Percentiles rank a stretch among this genome's conserved stretches.
These are phyloP conservation scores for Tulasnella sp. DNA, from an alignment of 768 basidiomycete species.

Conservation along the genomic window DNA sequence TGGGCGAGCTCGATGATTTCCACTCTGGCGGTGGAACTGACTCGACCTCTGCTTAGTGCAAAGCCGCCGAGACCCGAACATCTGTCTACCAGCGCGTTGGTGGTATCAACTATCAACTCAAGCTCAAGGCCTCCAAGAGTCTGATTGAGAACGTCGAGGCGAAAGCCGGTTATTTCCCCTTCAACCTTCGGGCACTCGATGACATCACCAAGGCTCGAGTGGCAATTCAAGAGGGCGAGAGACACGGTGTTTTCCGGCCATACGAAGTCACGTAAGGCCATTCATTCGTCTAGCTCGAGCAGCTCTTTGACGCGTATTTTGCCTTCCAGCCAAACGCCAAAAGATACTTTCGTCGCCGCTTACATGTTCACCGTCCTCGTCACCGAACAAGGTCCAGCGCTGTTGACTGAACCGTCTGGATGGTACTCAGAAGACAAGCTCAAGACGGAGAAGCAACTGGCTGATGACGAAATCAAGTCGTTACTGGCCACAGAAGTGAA, in stretches of 20 bases:
- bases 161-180: slow-evolving; percentile 97
- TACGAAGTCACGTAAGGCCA: slow-evolving; percentile 76
- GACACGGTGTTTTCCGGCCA: slow-evolving; percentile 90
- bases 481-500: slow-evolving; percentile 61
- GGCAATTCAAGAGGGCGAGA: slow-evolving; percentile 94
- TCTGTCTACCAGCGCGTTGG: slow-evolving; percentile 91
- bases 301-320: not conserved
- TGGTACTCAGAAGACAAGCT: slow-evolving; percentile 95
- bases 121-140: slow-evolving; percentile 96
- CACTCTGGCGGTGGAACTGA: slow-evolving; percentile 7
- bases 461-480: slow-evolving; percentile 84
- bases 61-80: slow-evolving; percentile 85
- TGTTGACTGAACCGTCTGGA: slow-evolving; percentile 83
- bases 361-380: slow-evolving; percentile 98
- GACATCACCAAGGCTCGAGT: slow-evolving; percentile 96
- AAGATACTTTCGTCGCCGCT: slow-evolving; percentile 84
- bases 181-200: slow-evolving; percentile 91
- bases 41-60: slow-evolving; percentile 60
- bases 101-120: slow-evolving; percentile 87
- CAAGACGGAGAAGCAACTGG: slow-evolving; percentile 85
- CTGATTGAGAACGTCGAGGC: slow-evolving; percentile 97
- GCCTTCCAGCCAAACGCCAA: slow-evolving; percentile 67
- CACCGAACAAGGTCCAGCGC: slow-evolving; percentile 80
- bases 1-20: slow-evolving; percentile 43
- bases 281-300: slow-evolving; percentile 49